Conservation (phyloP, 2,329 filamentous ascomycete genomes). For the Hypoxylon sp. region DNA sequence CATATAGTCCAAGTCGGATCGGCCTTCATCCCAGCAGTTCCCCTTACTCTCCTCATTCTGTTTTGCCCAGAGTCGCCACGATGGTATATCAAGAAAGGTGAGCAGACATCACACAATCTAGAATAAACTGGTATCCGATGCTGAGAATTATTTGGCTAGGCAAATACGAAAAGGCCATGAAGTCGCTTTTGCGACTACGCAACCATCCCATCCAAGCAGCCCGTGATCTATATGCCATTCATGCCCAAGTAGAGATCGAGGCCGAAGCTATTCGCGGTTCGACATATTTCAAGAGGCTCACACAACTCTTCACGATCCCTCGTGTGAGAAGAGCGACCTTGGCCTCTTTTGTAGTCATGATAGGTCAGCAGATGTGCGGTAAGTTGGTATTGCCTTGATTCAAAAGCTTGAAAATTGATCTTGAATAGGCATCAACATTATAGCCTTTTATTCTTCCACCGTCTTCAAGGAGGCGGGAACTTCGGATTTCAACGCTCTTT, state of each 20-base stretch:
- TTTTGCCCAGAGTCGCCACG: constrained; percentile 58
- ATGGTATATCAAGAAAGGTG: constrained; percentile 57
- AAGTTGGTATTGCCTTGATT: background rate
- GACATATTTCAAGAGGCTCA: constrained; percentile 21
- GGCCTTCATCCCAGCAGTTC: constrained; percentile 39
- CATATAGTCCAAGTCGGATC: constrained; percentile 40
- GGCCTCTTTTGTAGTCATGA: constrained; percentile 74
- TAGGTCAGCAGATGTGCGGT: constrained; percentile 69
- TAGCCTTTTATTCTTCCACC: constrained; percentile 58
- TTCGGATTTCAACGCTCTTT: constrained; percentile 50
- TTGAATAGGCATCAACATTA: constrained; percentile 53
- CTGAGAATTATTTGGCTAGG: too few species aligned
- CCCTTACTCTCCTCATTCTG: constrained; percentile 34
- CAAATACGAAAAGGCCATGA: constrained; percentile 54
- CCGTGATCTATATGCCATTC: constrained; percentile 52
- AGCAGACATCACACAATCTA: too few species aligned
- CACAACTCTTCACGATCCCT: constrained; percentile 65
- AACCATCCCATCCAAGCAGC: constrained; percentile 62
- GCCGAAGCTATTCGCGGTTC: constrained; percentile 52
- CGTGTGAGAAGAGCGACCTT: constrained; percentile 68
- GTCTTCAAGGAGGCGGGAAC: constrained; percentile 57
- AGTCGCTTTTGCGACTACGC: constrained; percentile 55
- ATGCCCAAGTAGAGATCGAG: constrained; percentile 49
- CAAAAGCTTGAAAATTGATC: background rate
- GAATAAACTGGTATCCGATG: too few species aligned